Base-by-base conservation (phyloP, 345 rosid species). In the Brassica rapa region DNA sequence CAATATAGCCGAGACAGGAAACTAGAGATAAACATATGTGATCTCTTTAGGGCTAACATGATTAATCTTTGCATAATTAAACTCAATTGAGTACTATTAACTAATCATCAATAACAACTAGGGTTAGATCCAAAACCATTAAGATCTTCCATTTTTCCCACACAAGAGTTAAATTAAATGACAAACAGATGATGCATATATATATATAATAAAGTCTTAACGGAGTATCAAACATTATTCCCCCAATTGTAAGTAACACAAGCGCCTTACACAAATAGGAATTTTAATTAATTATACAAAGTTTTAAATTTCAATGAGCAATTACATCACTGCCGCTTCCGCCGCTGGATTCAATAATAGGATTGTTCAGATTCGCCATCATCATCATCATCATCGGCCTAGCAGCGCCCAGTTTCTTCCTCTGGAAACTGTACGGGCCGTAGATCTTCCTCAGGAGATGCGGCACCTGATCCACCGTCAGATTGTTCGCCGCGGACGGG, bases 341-440 rank as follows among this genome's bases (percentile, higher is more conserved):
- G 25, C 16, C 72, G 65, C 62, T 72, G 3, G 83, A 66, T 56
- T 82, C 87, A 30, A 78, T 62, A 0, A 66, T 1, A 53, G 85
- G 53, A 56, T 77, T 19, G 37, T 71, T 80, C 15, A 82, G 19
- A 73, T 81, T 82, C 72, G 77, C 72, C 19, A 76, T 71, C 78
- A 83, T 77, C 75, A 80, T 73, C 66, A 79, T 77, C 46, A 74
- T 55, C 1, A 82, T 73, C 8, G 89, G 83, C 81, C 86, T 88
- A 56, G 87, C 73, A 1, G 89, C 91, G 16, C 70, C 77, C 43
- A 90, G 82, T 74, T 85, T 86, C 82, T 88, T 88, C 82, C 95
- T 86, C 68, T 72, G 66, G 16, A 79, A 74, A 69, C 74, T 39
- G 57, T 27, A 70, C 21, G 87, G 85, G 70, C 89, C 82, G 1